Percentiles rank a stretch among this genome's conserved stretches.
phyloP scores from a whole-genome alignment of 805 yeast species.

The Wickerhamomyces sydowiorum region DNA sequence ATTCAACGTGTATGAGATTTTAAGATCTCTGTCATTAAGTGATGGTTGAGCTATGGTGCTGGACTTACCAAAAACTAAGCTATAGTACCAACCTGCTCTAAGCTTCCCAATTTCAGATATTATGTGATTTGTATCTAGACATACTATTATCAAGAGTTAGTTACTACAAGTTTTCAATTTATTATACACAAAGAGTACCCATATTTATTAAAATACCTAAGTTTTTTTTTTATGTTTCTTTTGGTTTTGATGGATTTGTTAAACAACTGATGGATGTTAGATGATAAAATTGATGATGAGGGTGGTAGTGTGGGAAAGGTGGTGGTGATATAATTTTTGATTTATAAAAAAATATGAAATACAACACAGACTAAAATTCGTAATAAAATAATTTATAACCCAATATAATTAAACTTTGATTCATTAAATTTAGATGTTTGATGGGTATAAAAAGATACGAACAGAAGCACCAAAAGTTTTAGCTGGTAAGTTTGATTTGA shows the following conservation, averaged over 20 bases:
- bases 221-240: neutral
- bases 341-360: neutral
- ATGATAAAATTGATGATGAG: no score
- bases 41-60: no score
- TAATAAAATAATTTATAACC: neutral
- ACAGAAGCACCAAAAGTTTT: constrained; percentile 99
- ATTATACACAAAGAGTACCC: neutral
- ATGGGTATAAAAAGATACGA: constrained; percentile 99
- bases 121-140: no score
- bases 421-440: constrained; percentile 78
- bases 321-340: neutral
- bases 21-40: no score
- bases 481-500: constrained; percentile 98
- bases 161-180: neutral
- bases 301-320: neutral
- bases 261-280: no score
- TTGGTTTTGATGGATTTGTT: neutral
- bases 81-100: no score
- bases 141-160: neutral
- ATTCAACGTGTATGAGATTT: no score
- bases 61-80: no score
- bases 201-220: neutral
- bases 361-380: neutral
- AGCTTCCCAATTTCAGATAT: no score
- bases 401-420: neutral